Evolutionary conservation across 139 green algal species (phyloP).

Genomic region (Auxenochlorella pyrenoidosa): DNA sequence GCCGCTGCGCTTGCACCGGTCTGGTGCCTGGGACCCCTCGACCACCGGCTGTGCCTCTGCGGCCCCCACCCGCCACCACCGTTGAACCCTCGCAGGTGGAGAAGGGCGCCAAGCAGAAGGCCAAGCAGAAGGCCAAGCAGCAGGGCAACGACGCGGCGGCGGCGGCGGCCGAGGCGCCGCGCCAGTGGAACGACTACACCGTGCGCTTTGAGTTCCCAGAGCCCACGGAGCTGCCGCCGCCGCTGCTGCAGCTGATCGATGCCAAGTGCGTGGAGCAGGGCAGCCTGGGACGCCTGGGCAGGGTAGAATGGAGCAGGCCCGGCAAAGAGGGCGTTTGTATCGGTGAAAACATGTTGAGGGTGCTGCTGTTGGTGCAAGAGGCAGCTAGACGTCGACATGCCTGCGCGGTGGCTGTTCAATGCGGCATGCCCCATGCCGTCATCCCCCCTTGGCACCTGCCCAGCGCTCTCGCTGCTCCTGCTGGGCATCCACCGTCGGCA

Average conservation of each 20-base stretch:
- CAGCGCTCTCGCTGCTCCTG: too few species aligned
- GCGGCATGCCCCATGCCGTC: too few species aligned
- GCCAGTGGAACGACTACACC: conserved; percentile 86
- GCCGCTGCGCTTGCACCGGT: too few species aligned
- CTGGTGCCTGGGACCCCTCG: too few species aligned
- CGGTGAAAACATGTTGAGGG: background rate
- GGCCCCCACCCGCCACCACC: background rate
- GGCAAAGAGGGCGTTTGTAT: too few species aligned
- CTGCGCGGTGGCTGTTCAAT: too few species aligned
- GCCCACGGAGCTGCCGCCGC: conserved; percentile 89
- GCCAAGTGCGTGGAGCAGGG: background rate
- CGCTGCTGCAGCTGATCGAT: conserved; percentile 88
- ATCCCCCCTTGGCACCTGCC: too few species aligned
- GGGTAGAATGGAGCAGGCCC: background rate
- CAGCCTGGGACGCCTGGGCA: background rate
- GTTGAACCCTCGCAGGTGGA: conserved; percentile 11
- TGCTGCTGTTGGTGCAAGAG: too few species aligned
- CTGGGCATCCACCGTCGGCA: too few species aligned
- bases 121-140: conserved; percentile 79
- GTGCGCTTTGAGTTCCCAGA: conserved; percentile 96
- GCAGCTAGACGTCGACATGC: too few species aligned
- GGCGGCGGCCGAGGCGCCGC: conserved; percentile 42
- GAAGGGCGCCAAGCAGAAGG: conserved; percentile 76
- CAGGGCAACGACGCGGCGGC: conserved; percentile 46
- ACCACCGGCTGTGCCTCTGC: background rate